Base-by-base conservation (phyloP, 1,284 basidiomycete genomes). In the Stygiomarasmius scandens region DNA sequence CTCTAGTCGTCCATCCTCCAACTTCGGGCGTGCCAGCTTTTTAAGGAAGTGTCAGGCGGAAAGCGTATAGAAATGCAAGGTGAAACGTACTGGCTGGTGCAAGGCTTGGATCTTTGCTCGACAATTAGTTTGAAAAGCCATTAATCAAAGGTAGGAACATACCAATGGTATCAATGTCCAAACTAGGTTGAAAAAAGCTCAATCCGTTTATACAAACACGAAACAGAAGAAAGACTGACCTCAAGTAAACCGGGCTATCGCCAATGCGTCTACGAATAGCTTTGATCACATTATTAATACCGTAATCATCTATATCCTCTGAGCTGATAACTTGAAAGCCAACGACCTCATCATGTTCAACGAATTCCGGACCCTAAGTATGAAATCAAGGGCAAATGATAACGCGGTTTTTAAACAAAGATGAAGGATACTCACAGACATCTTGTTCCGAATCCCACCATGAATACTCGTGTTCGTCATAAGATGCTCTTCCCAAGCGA, bases 131-230 rank as follows among this genome's bases (percentile, higher is more conserved):
- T n/a, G n/a, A n/a, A n/a, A n/a, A n/a, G n/a, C n/a, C n/a, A n/a
- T n/a, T n/a, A n/a, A n/a, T n/a, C n/a, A n/a, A n/a, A n/a, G n/a
- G n/a, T n/a, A n/a, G n/a, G n/a, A n/a, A n/a, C n/a, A n/a, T n/a
- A n/a, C n/a, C n/a, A n/a, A 90, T 81, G 14, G 90, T 87, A 71
- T 91, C 89, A 32, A 92, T 92, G 69, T 92, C 91, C 51, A 92
- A 69, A 67, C 87, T 82, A 47, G n/a, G n/a, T n/a, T n/a, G n/a
- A n/a, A n/a, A n/a, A n/a, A n/a, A n/a, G n/a, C n/a, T n/a, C n/a
- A n/a, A n/a, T n/a, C n/a, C n/a, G n/a, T n/a, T n/a, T n/a, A n/a
- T n/a, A n/a, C n/a, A n/a, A n/a, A n/a, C n/a, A n/a, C n/a, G n/a
- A n/a, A 44, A 44, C 43, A 6, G 43, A 12, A 20, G 20, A 19